These are phyloP conservation scores for Isabelozyma heimii DNA, from an alignment of 805 yeast genomes.

Conservation along the genomic window DNA sequence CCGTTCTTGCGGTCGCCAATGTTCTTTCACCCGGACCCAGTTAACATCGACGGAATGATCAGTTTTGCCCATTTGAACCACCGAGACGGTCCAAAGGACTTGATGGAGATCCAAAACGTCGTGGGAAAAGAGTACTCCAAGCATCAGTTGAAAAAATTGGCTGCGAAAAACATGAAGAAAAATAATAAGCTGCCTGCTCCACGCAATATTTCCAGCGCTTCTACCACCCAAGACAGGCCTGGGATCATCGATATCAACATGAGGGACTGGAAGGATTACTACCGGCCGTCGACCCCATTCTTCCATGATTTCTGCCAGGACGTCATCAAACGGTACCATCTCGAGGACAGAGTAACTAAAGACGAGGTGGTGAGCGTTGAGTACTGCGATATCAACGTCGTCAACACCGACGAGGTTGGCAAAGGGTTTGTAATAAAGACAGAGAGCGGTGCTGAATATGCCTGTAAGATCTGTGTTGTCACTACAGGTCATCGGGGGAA, in stretches of 20 bases:
- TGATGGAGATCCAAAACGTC: slow-evolving; percentile 40
- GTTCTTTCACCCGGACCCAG: slow-evolving; percentile 49
- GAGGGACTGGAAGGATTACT: slow-evolving; percentile 44
- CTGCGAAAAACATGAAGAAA: slow-evolving; percentile 13
- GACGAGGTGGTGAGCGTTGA: slow-evolving; percentile 32
- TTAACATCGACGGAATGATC: slow-evolving; percentile 42
- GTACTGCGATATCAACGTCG: slow-evolving; percentile 21
- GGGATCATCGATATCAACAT: slow-evolving; percentile 42
- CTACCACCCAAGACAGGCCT: slow-evolving; percentile 23
- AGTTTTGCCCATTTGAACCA: slow-evolving; percentile 32
- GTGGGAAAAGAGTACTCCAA: slow-evolving; percentile 45
- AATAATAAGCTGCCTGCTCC: slow-evolving; percentile 11
- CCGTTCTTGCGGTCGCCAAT: slow-evolving; percentile 45
- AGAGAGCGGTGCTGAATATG: slow-evolving; percentile 26
- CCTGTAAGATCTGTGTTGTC: slow-evolving; percentile 31
- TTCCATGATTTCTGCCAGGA: slow-evolving; percentile 39
- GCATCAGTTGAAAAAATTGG: slow-evolving; percentile 34
- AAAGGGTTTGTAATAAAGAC: slow-evolving; percentile 34
- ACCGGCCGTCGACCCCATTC: slow-evolving; percentile 39
- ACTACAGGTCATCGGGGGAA: slow-evolving; percentile 36
- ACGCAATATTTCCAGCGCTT: slow-evolving; percentile 7
- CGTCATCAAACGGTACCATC: slow-evolving; percentile 28
- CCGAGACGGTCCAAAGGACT: slow-evolving; percentile 26
- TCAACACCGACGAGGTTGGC: slow-evolving; percentile 19
- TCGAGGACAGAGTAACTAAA: slow-evolving; percentile 25